Evolutionary conservation across 2,329 filamentous ascomycete genomes (phyloP).

Genomic region (Aspergillus arachidicola): DNA sequence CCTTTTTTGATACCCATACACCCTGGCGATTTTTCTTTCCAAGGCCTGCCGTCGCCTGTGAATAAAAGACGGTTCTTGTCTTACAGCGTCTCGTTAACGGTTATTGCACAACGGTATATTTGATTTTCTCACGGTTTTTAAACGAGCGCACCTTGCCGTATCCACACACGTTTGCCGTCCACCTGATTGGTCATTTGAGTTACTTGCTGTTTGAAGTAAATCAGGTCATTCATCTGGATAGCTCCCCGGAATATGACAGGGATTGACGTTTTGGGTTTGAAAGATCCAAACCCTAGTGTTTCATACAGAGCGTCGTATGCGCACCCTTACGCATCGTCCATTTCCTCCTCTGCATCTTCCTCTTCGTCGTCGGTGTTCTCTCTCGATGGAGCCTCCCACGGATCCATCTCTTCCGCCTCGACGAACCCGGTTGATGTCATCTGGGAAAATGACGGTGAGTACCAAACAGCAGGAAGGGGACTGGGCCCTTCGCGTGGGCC

Average conservation of each 20-base stretch:
- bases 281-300: conserved; percentile 39
- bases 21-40: conserved; percentile 28
- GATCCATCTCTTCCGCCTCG: conserved; percentile 70
- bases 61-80: conserved; percentile 33
- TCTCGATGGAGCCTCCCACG: conserved; percentile 64
- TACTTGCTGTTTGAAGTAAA: conserved; percentile 15
- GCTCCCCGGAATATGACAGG: conserved; percentile 43
- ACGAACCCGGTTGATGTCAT: conserved; percentile 60
- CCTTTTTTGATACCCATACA: conserved; percentile 17
- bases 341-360: conserved; percentile 75
- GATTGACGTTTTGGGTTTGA: conserved; percentile 49
- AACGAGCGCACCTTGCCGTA: conserved; percentile 13
- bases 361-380: conserved; percentile 80
- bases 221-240: conserved; percentile 28
- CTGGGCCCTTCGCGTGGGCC: conserved; percentile 28
- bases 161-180: conserved; percentile 10
- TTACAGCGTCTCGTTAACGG: conserved; percentile 34
- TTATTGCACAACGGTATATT: conserved; percentile 36
- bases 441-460: conserved; percentile 46
- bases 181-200: conserved; percentile 18
- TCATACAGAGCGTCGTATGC: conserved; percentile 40
- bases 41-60: conserved; percentile 37
- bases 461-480: conserved; percentile 29
- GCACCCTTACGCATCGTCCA: conserved; percentile 68
- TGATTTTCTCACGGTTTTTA: conserved; percentile 10